Conservation (phyloP, 2,329 filamentous ascomycete species). For the Pyrenophora graminea region DNA sequence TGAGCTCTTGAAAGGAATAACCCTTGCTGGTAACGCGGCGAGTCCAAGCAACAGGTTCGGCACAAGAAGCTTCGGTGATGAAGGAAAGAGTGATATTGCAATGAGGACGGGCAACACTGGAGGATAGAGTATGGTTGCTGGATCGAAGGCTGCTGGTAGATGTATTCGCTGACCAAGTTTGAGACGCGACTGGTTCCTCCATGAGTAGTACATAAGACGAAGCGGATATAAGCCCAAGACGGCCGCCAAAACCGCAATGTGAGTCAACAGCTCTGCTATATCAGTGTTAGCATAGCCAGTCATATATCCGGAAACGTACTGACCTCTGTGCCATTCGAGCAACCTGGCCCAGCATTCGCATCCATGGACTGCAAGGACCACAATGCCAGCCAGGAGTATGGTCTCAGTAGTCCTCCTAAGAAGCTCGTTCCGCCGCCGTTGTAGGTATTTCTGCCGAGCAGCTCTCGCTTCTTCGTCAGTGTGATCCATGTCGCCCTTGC, state of each 20-base stretch:
- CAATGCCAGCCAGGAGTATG: conserved; percentile 58
- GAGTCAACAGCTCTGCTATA: conserved; percentile 48
- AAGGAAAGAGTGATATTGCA: conserved; percentile 71
- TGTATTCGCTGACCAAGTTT: conserved; percentile 55
- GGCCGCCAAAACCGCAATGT: conserved; percentile 39
- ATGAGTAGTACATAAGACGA: conserved; percentile 42
- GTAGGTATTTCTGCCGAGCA: conserved; percentile 71
- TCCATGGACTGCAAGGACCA: conserved; percentile 51
- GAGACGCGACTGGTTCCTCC: conserved; percentile 29
- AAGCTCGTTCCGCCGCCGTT: conserved; percentile 86
- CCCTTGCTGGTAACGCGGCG: conserved; percentile 71
- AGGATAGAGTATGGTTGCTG: conserved; percentile 88
- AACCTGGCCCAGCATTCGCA: conserved; percentile 41
- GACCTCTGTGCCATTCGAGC: conserved; percentile 49
- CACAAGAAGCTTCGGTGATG: conserved; percentile 65
- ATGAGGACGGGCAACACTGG: conserved; percentile 75
- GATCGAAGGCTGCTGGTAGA: conserved; percentile 81
- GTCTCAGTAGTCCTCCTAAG: conserved; percentile 67
- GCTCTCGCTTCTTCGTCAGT: conserved; percentile 45
- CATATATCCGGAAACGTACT: conserved; percentile 3
- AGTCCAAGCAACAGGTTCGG: conserved; percentile 83
- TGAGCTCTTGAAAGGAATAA: conserved; percentile 68
- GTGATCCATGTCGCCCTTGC: conserved; percentile 22
- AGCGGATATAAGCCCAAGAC: conserved; percentile 46
- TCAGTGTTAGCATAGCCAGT: conserved; percentile 19